A percentile compares a stretch with the other conserved stretches of the same genome.
phyloP scores from a whole-genome alignment of 768 basidiomycete species.

The Russula sp. region DNA sequence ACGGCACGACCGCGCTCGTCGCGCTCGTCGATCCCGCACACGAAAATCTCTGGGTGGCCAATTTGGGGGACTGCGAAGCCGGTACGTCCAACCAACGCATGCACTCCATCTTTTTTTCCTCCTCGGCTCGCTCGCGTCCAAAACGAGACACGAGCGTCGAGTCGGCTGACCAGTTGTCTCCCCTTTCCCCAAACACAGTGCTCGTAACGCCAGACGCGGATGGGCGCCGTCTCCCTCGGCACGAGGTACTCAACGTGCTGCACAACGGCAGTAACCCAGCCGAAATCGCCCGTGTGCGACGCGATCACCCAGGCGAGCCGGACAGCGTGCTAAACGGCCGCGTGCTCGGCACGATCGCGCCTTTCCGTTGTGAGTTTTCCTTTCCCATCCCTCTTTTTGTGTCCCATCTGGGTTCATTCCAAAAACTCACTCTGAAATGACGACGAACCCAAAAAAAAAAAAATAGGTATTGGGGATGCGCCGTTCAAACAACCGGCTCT shows the following conservation, averaged over 20 bases:
- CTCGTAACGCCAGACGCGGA: conserved; percentile 39
- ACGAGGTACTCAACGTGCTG: conserved; percentile 51
- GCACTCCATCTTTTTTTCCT: neutral
- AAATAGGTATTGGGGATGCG: conserved; percentile 31
- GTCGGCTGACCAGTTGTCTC: neutral
- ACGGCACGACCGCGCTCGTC: conserved; percentile 75
- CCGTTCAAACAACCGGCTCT: conserved; percentile 33
- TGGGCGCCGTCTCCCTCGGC: conserved; percentile 44
- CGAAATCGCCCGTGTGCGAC: conserved; percentile 56
- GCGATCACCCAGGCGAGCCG: conserved; percentile 62
- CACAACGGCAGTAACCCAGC: conserved; percentile 67
- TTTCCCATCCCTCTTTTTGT: neutral
- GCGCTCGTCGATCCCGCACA: conserved; percentile 65
- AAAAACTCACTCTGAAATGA: neutral
- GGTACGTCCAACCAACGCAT: conserved; percentile 35
- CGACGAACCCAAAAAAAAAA: neutral
- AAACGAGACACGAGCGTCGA: too few species aligned
- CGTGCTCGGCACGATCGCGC: conserved; percentile 72
- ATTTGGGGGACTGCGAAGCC: conserved; percentile 76
- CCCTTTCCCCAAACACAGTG: conserved; percentile 15
- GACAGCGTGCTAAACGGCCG: conserved; percentile 61
- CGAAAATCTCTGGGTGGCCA: conserved; percentile 73
- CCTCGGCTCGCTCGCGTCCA: neutral
- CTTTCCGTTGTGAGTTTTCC: conserved; percentile 56
- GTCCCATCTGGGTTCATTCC: neutral